Base-by-base conservation (phyloP, 352 stramenopile species). In the Globisporangium nunn region DNA sequence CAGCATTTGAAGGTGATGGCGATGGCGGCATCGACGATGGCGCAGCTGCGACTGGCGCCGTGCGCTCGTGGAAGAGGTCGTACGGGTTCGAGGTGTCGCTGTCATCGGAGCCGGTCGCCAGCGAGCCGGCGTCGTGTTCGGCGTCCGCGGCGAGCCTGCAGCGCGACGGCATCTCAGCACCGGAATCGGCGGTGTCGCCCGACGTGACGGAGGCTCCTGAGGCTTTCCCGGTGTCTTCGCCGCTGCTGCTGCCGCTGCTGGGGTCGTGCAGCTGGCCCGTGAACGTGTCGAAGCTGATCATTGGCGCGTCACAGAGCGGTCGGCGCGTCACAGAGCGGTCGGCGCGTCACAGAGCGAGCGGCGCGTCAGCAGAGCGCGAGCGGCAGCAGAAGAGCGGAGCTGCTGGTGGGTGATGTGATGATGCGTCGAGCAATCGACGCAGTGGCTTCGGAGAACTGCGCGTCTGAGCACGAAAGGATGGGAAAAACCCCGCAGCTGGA, bases 231-330 rank as follows among this genome's bases (percentile, higher is more conserved):
- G 35, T 72, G 64, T 30, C 70, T 64, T 64, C 10, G 1, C 17
- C 18, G 18, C 29, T 17, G 37, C 45, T 18, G 47, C 49, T 35
- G 49, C 29, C 44, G 49, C 83, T 70, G 44, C 67, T 70, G 37
- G 37, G 18, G 54, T 15, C 50, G 29, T 62, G 45, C 6, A 61
- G 44, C 23, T 66, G 56, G 18, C 61, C 49, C 23, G 56, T 64
- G 70, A 90, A 90, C 40, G 80, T 88, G 70, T 90, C 72, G 40
- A 87, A 88, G 74, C 80, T 88, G 68, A 90, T 90, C 77, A 90
- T 90, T 11, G 10, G 10, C 37, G 3, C 11, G 10, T 23, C 11
- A 12, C 6, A 17, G 3, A 12, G 10, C 37, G 11, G 37, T 43
- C 11, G 4, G 37, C 37, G 2, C 10, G 10, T n/a, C 10, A 12